These are phyloP conservation scores for Microcos paniculata DNA, from an alignment of 345 rosid genomes.

Conservation along the genomic window DNA sequence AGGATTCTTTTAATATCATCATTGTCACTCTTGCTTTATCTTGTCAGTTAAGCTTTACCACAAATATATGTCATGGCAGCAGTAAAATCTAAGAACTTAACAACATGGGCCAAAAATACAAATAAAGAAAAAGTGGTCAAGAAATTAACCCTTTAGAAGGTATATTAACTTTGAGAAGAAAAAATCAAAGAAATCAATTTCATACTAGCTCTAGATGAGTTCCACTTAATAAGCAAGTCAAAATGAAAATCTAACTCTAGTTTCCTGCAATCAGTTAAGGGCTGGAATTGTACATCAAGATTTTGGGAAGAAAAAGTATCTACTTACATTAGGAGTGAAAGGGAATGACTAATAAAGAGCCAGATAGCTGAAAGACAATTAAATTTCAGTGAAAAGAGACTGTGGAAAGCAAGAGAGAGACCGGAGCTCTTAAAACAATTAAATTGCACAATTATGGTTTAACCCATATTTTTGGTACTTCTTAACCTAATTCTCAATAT, in stretches of 20 bases:
- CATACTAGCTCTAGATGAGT: neutral
- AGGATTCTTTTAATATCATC: neutral
- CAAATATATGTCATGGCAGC: neutral
- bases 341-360: neutral
- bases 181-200: neutral
- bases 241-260: conserved; percentile 2
- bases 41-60: neutral
- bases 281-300: neutral
- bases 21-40: neutral
- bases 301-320: neutral
- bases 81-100: neutral
- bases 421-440: neutral
- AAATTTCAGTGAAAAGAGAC: neutral
- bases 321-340: neutral
- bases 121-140: neutral
- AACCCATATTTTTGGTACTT: neutral
- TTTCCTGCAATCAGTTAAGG: neutral
- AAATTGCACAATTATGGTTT: neutral
- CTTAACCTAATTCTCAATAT: neutral
- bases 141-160: neutral
- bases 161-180: neutral
- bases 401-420: neutral
- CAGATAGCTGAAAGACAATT: neutral
- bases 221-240: neutral
- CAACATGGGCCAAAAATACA: neutral